These are phyloP conservation scores for Huntiella bhutanensis DNA, from an alignment of 2,329 filamentous ascomycete genomes.

Conservation along the genomic window DNA sequence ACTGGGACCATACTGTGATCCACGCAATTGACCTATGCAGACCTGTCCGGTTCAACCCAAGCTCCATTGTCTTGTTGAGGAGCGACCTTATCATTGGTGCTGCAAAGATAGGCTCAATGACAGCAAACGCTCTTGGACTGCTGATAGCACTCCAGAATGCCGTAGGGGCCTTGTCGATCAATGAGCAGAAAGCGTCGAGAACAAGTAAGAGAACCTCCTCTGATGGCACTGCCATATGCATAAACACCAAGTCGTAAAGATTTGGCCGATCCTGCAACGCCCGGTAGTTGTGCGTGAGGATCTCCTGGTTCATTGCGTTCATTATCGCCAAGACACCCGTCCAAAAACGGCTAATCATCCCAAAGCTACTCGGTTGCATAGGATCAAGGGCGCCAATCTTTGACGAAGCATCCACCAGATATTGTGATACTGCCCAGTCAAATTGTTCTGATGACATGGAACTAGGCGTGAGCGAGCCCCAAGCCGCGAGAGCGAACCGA, in stretches of 20 bases:
- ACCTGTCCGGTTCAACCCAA: conserved; percentile 9
- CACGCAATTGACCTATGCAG: conserved; percentile 51
- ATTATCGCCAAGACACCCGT: conserved; percentile 55
- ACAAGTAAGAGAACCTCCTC: conserved; percentile 46
- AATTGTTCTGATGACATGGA: conserved; percentile 55
- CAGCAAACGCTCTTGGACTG: conserved; percentile 56
- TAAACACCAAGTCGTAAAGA: conserved; percentile 43
- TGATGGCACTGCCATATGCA: conserved; percentile 33
- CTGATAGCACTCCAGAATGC: conserved; percentile 83
- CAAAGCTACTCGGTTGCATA: conserved; percentile 17
- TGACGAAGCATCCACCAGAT: conserved; percentile 47
- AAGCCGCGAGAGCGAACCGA: conserved; percentile 49
- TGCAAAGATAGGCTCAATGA: conserved; percentile 69
- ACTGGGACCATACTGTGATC: conserved; percentile 60
- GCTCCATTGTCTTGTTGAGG: conserved; percentile 39
- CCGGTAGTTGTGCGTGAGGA: conserved; percentile 61
- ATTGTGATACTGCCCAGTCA: conserved; percentile 67
- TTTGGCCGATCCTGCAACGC: conserved; percentile 60
- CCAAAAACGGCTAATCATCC: conserved; percentile 57
- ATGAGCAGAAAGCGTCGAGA: conserved; percentile 47
- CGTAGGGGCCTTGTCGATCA: conserved; percentile 56
- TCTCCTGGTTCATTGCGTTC: conserved; percentile 49
- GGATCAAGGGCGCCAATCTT: conserved; percentile 34
- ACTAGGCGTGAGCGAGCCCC: conserved; percentile 43
- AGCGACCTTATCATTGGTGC: conserved; percentile 47